Percentiles rank a stretch among this genome's conserved stretches.
These are phyloP conservation scores for Cyberlindnera subsufficiens DNA, from an alignment of 805 yeast species.

Conservation along the genomic window DNA sequence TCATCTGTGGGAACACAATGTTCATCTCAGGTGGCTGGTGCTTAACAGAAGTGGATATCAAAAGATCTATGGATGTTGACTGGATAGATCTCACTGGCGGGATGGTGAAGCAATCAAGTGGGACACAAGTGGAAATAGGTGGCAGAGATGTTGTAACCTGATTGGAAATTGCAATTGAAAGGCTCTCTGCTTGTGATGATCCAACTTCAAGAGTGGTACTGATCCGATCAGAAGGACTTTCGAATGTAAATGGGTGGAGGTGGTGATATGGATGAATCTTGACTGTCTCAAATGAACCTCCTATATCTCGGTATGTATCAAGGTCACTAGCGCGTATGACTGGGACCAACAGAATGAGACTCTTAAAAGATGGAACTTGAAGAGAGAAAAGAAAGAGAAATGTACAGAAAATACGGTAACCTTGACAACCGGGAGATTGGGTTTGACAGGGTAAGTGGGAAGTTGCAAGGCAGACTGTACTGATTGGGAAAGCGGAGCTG, in stretches of 20 bases:
- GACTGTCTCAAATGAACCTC: background rate
- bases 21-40: constrained; percentile 4
- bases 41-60: too few relatives aligned
- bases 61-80: too few relatives aligned
- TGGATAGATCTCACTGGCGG: too few relatives aligned
- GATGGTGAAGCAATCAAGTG: background rate
- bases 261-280: background rate
- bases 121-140: background rate
- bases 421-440: background rate
- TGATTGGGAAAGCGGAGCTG: background rate
- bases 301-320: background rate
- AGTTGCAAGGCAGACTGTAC: background rate
- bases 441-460: too few relatives aligned
- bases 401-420: background rate
- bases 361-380: background rate
- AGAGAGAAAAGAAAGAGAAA: background rate
- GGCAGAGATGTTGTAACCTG: background rate
- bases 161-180: too few relatives aligned
- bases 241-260: background rate
- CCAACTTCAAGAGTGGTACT: too few relatives aligned
- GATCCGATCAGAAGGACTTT: too few relatives aligned
- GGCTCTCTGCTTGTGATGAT: too few relatives aligned
- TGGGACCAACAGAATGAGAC: background rate
- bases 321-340: too few relatives aligned
- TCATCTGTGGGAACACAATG: constrained; percentile 7